These are phyloP conservation scores for Aegle marmelos DNA, from an alignment of 345 rosid genomes.

Conservation along the genomic window DNA sequence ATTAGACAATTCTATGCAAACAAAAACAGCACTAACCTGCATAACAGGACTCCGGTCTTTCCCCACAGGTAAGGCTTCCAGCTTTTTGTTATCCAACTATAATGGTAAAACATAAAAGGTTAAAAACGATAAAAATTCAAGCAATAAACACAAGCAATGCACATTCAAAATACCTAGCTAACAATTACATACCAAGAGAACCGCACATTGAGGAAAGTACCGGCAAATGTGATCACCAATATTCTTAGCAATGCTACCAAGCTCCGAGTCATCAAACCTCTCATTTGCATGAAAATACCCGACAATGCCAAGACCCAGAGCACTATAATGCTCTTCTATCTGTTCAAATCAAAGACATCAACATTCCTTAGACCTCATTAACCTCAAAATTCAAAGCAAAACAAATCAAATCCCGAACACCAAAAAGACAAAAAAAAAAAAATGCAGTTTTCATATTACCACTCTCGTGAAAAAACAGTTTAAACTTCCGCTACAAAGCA, in stretches of 20 bases:
- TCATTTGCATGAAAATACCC: conserved; percentile 97
- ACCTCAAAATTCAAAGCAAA: not conserved
- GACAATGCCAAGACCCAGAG: conserved; percentile 72
- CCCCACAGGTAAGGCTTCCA: conserved; percentile 62
- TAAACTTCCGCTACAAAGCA: not conserved
- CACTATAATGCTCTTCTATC: conserved; percentile 76
- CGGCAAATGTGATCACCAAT: conserved; percentile 88
- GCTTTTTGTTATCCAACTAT: conserved; percentile 83
- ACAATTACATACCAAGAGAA: conserved; percentile 60
- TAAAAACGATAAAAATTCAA: not conserved
- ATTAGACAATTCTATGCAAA: not conserved
- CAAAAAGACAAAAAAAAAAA: not conserved
- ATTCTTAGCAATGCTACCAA: conserved; percentile 71
- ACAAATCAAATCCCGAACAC: not conserved
- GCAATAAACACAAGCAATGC: not conserved
- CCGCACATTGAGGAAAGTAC: conserved; percentile 70
- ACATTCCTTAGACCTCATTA: not conserved
- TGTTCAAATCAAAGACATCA: conserved; percentile 28
- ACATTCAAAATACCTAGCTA: not conserved
- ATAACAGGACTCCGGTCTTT: conserved; percentile 65
- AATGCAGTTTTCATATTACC: not conserved
- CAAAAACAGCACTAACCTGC: conserved; percentile 60
- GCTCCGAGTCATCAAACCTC: conserved; percentile 74
- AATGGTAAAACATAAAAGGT: conserved; percentile 7
- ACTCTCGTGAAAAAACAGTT: not conserved